Evolutionary conservation across 2,329 filamentous ascomycete species (phyloP).

Genomic region (Aspergillus brunneoviolaceus): DNA sequence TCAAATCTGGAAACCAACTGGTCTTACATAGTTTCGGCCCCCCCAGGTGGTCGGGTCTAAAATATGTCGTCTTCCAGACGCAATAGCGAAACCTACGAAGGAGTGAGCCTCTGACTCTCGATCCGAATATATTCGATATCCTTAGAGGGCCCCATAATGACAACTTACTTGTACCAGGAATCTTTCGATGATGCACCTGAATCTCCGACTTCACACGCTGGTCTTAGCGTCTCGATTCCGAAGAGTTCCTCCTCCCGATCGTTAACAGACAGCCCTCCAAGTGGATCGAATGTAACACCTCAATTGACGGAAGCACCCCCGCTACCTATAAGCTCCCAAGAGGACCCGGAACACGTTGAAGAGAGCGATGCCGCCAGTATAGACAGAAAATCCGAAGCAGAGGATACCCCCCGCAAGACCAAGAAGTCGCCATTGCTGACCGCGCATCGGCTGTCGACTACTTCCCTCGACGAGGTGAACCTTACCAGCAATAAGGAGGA

Average conservation of each 20-base stretch:
- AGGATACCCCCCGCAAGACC: slow-evolving; percentile 37
- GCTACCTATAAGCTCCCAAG: slow-evolving; percentile 29
- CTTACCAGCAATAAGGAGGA: slow-evolving; percentile 61
- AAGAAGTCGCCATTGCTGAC: slow-evolving; percentile 55
- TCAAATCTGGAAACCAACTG: slow-evolving; percentile 8
- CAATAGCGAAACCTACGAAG: slow-evolving; percentile 45
- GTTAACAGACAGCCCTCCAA: slow-evolving; percentile 51
- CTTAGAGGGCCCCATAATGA: slow-evolving; percentile 12
- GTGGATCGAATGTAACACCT: slow-evolving; percentile 39
- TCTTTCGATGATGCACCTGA: slow-evolving; percentile 77
- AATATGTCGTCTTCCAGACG: slow-evolving; percentile 34
- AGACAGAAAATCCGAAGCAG: slow-evolving; percentile 30
- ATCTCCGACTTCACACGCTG: slow-evolving; percentile 31
- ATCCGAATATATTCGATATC: neutral
- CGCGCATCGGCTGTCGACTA: slow-evolving; percentile 55
- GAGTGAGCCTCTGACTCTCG: slow-evolving; percentile 30
- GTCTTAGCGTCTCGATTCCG: slow-evolving; percentile 32
- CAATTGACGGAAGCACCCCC: slow-evolving; percentile 34
- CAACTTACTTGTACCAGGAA: slow-evolving; percentile 53
- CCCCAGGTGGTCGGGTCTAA: slow-evolving; percentile 17
- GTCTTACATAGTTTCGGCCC: slow-evolving; percentile 1
- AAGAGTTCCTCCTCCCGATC: slow-evolving; percentile 59
- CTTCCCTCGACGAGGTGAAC: slow-evolving; percentile 65
- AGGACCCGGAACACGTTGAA: slow-evolving; percentile 22
- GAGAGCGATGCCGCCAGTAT: slow-evolving; percentile 25